These are phyloP conservation scores for Russula foetens DNA, from an alignment of 768 basidiomycete genomes.

Conservation along the genomic window DNA sequence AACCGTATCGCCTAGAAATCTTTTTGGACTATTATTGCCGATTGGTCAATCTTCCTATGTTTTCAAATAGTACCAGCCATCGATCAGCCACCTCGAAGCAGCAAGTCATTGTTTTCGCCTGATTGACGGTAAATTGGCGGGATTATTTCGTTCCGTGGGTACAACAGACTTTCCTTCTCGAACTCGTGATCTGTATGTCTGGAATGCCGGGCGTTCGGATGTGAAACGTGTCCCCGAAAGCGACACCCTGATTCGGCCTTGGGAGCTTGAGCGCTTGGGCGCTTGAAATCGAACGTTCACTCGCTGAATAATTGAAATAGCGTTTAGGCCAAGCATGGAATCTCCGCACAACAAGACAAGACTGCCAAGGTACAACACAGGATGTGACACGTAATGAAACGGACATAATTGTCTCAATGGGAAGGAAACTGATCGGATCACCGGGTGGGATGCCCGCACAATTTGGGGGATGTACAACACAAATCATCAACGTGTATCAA, in stretches of 20 bases:
- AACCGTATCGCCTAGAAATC: background rate
- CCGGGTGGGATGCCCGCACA: no score
- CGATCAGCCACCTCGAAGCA: slow-evolving; percentile 1
- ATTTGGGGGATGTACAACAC: no score
- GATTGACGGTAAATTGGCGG: slow-evolving; percentile 10
- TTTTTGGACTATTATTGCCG: background rate
- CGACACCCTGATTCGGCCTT: background rate
- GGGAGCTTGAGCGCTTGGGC: no score
- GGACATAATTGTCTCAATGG: background rate
- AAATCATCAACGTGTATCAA: background rate
- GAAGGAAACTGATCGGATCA: no score
- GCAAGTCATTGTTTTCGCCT: background rate
- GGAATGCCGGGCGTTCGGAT: background rate
- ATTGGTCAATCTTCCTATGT: background rate
- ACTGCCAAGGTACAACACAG: background rate
- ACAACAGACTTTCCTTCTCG: background rate
- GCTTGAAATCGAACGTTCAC: no score
- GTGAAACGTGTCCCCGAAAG: background rate
- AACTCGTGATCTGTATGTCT: background rate
- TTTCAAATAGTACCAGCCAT: background rate
- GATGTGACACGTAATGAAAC: background rate
- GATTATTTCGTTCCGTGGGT: background rate
- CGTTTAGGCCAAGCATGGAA: background rate
- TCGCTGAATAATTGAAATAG: background rate
- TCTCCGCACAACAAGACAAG: background rate